Base-by-base conservation (phyloP, 208 protist genomes). In the Crithidia expoeki region DNA sequence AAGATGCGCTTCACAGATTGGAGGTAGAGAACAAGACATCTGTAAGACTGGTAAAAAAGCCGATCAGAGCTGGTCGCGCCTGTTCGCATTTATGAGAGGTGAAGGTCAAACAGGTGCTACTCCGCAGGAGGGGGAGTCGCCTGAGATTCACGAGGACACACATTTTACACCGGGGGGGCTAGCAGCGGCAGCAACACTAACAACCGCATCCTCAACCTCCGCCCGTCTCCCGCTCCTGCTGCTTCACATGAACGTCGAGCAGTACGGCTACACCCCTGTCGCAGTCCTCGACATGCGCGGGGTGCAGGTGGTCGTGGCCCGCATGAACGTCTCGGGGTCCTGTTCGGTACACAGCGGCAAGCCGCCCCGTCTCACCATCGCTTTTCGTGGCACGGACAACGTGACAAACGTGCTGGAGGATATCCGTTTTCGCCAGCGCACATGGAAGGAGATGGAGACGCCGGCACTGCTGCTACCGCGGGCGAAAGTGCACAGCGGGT, bases 361-460 rank as follows among this genome's bases (percentile, higher is more conserved):
- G 59, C 34, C n/a, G 32, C 83, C 85, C 1, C 79, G 85, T 12
- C 70, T 96, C 59, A 77, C 86, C 34, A 79, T 96, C 28, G 85
- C 85, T 0, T 96, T 96, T 69, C 86, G 92, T 16, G 92, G 92
- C 12, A 96, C 92, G 0, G 74, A 85, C 57, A 96, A 89, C 78
- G 40, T 88, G 0, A 63, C 72, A 16, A 94, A 96, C 64, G 87
- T 83, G 19, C 49, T 82, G 12, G 77, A 88, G 66, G 81, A 94
- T 64, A 76, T 96, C 2, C 82, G 85, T 9, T 84, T 94, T 17
- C 74, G 68, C 7, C 72, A 83, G 74, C 77, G 80, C 14, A 71
- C 55, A 19, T 94, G 87, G 87, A 73, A 79, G n/a, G 92, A 94
- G 65, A 88, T 94, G 74, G 73, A 89, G 36, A 69, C 52, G 7